Evolutionary conservation across 2,329 filamentous ascomycete genomes (phyloP).

Genomic region (Westerdykella ornata): DNA sequence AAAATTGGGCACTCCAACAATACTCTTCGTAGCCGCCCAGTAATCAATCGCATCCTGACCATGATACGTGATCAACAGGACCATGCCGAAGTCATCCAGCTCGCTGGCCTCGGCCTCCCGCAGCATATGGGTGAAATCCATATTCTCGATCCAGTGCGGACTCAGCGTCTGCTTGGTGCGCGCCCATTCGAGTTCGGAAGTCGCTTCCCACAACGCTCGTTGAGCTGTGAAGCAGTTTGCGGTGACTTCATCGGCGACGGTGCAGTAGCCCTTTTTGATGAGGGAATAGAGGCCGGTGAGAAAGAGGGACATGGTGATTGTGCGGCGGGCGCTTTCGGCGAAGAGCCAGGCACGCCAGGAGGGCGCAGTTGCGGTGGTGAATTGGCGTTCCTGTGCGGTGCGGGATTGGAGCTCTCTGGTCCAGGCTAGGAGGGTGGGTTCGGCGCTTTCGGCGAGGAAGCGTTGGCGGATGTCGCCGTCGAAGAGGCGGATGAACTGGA

Average conservation of each 20-base stretch:
- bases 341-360: conserved; percentile 28
- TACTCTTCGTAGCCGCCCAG: conserved; percentile 8
- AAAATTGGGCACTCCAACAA: conserved; percentile 7
- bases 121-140: conserved; percentile 13
- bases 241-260: conserved; percentile 3
- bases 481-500: conserved; percentile 25
- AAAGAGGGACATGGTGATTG: conserved; percentile 28
- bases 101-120: conserved; percentile 8
- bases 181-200: conserved; percentile 12
- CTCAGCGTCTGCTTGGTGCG: conserved; percentile 2
- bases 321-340: conserved; percentile 28
- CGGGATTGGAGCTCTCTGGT: conserved; percentile 11
- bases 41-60: conserved; percentile 13
- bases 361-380: conserved; percentile 8
- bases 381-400: conserved; percentile 7
- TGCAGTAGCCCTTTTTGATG: conserved; percentile 12
- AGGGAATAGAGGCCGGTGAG: conserved; percentile 28
- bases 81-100: conserved; percentile 17
- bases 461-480: conserved; percentile 20
- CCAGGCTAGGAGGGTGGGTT: conserved; percentile 19
- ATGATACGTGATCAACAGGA: conserved; percentile 15
- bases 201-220: conserved; percentile 12
- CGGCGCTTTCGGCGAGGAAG: conserved; percentile 16
- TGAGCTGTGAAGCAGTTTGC: conserved; percentile 15
- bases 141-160: conserved; percentile 11